Conservation (phyloP, 2,329 filamentous ascomycete species). For the Mariannaea sp. region DNA sequence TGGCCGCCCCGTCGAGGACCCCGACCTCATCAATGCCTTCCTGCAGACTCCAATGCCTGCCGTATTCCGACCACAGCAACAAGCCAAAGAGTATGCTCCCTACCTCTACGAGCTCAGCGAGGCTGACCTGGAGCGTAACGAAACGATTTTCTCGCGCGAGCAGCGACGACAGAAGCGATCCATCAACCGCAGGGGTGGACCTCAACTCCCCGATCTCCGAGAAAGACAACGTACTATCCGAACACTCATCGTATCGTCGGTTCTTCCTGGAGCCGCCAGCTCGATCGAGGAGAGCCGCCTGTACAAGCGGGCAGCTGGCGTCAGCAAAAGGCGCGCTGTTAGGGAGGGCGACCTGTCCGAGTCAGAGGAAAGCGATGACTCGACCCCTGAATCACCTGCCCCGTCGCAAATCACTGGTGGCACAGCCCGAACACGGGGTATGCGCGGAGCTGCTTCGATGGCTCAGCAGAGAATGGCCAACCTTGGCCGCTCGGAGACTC, state of each 20-base stretch:
- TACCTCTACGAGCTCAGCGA: slow-evolving; percentile 95
- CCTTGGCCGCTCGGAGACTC: slow-evolving; percentile 83
- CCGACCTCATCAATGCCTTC: slow-evolving; percentile 84
- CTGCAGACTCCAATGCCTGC: slow-evolving; percentile 80
- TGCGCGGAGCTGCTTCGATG: slow-evolving; percentile 85
- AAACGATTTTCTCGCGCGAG: slow-evolving; percentile 90
- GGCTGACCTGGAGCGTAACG: slow-evolving; percentile 84
- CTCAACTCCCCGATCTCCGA: slow-evolving; percentile 92
- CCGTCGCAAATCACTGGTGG: slow-evolving; percentile 71
- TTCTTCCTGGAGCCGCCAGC: slow-evolving; percentile 83
- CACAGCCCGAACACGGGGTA: slow-evolving; percentile 83
- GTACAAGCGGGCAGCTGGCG: slow-evolving; percentile 75
- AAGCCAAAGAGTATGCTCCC: slow-evolving; percentile 91
- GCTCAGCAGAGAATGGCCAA: slow-evolving; percentile 88
- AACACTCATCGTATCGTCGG: slow-evolving; percentile 88
- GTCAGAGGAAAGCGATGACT: slow-evolving; percentile 90
- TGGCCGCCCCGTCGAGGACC: slow-evolving; percentile 88
- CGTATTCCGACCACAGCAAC: slow-evolving; percentile 87
- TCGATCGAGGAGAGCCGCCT: slow-evolving; percentile 83
- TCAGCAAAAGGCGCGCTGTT: slow-evolving; percentile 59
- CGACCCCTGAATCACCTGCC: slow-evolving; percentile 82
- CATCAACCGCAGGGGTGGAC: slow-evolving; percentile 89
- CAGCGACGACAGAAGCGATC: slow-evolving; percentile 94
- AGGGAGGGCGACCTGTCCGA: slow-evolving; percentile 77
- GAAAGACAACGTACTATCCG: slow-evolving; percentile 92